Base-by-base conservation (phyloP, 2,329 filamentous ascomycete genomes). In the Colletotrichum sp. region DNA sequence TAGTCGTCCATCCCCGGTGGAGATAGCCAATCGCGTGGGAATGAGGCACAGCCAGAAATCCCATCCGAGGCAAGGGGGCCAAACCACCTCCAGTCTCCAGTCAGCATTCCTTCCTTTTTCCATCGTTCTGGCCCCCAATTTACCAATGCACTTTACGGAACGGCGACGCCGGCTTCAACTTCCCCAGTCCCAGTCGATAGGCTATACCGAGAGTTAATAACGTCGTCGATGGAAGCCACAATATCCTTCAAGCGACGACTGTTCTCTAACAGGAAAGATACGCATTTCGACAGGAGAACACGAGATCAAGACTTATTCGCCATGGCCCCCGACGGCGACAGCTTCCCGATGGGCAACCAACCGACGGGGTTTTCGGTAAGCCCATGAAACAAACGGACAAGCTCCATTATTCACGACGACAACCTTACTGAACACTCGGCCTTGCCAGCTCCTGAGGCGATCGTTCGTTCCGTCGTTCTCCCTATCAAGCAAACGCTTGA, bases 51-150 rank as follows among this genome's bases (percentile, higher is more conserved):
- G 36, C 32, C 12, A 52, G 55, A 30, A 34, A 69, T 36, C 21
- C 30, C 68, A 34, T 30, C 30, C 36, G 13, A 70, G 26, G 57
- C 68, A 69, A 69, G 66, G 66, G 44, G 52, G 30, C n/a, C 32
- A 34, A 32, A 68, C 30, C 18, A 59, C 21, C 59, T 63, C 59
- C 59, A 63, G n/a, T 26, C 49, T 57, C 18, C 34, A 59, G 66
- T 69, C 66, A 69, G 66, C 52, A 44, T 69, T 60, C 49, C 66
- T 69, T 69, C 32, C 49, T 44, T 69, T 69, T 69, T 60, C 52
- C 44, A 52, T 39, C 52, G 26, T 49, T 57, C 52, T 36, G 49
- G 49, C 21, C 34, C 52, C 52, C 66, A 57, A 59, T 69, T 55
- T 55, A 69, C 66, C 66, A 39, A 36, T 69, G 21, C 66, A 39